A percentile compares a stretch with the other conserved stretches of the same genome.
These are phyloP conservation scores for Trichoderma asperellum DNA, from an alignment of 2,329 filamentous ascomycete genomes.

Conservation along the genomic window DNA sequence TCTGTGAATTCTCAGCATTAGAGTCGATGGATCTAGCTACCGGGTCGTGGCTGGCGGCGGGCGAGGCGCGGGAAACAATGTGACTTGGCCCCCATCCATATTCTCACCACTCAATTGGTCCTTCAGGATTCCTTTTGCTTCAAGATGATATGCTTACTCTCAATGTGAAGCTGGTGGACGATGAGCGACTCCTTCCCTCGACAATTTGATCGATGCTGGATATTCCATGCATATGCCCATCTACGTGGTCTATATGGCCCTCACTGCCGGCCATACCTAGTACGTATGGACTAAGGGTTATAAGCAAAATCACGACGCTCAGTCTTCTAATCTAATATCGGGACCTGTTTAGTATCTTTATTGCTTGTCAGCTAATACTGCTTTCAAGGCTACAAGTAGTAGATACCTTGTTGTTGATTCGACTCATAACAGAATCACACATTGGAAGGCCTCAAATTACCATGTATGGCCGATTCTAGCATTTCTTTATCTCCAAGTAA, in stretches of 20 bases:
- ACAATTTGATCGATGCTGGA: background rate
- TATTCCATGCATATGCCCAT: background rate
- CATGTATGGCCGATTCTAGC: background rate
- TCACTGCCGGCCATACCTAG: background rate
- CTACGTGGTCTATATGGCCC: background rate
- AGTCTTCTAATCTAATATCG: background rate
- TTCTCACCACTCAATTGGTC: background rate
- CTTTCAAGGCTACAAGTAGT: background rate
- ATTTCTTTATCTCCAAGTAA: background rate
- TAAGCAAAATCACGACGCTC: background rate
- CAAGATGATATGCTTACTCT: background rate
- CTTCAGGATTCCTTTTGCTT: background rate
- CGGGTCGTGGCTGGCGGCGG: background rate
- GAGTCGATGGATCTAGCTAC: background rate
- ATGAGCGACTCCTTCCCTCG: background rate
- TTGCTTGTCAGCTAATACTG: background rate
- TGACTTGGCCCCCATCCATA: background rate
- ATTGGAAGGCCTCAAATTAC: background rate
- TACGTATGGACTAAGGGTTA: background rate
- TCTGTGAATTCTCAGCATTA: background rate
- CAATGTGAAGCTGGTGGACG: background rate
- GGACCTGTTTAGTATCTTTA: background rate
- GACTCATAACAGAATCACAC: background rate
- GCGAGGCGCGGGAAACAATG: background rate
- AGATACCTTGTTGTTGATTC: background rate